Conservation (phyloP, 1,139 yeast genomes). For the Magnusiomyces magnusii region DNA sequence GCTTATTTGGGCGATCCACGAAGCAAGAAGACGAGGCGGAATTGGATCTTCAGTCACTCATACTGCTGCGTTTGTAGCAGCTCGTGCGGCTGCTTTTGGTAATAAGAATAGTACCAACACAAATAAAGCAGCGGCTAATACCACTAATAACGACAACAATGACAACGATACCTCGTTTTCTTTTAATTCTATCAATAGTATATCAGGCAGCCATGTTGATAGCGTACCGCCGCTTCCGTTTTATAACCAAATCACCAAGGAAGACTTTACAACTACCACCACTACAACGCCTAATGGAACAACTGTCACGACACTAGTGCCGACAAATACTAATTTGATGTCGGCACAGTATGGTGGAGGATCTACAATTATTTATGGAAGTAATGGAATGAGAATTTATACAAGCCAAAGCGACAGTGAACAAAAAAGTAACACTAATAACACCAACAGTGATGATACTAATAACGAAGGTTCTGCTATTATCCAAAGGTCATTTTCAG, state of each 20-base stretch:
- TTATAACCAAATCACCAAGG: conserved; percentile 86
- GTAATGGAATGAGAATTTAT: not conserved
- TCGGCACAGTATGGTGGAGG: conserved; percentile 51
- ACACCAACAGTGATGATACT: not conserved
- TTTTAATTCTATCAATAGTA: conserved; percentile 8
- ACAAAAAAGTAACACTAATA: not conserved
- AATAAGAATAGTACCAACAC: not conserved
- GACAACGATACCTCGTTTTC: not conserved
- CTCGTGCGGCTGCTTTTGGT: conserved; percentile 12
- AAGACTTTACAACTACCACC: conserved; percentile 77
- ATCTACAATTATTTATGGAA: not conserved
- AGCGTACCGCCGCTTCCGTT: conserved; percentile 67
- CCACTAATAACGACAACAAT: not conserved
- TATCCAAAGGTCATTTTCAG: not conserved
- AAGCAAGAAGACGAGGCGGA: conserved; percentile 65
- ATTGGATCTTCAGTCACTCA: conserved; percentile 15
- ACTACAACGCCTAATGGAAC: conserved; percentile 92
- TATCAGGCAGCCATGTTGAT: conserved; percentile 15
- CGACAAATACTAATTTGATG: conserved; percentile 47
- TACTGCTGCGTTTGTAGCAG: conserved; percentile 15
- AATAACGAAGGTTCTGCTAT: conserved; percentile 21
- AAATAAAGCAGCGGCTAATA: not conserved
- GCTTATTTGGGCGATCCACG: conserved; percentile 91
- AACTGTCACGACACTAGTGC: conserved; percentile 79
- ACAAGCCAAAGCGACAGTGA: not conserved